phyloP scores from a whole-genome alignment of 2,329 filamentous ascomycete species.

The Ramichloridium luteum region DNA sequence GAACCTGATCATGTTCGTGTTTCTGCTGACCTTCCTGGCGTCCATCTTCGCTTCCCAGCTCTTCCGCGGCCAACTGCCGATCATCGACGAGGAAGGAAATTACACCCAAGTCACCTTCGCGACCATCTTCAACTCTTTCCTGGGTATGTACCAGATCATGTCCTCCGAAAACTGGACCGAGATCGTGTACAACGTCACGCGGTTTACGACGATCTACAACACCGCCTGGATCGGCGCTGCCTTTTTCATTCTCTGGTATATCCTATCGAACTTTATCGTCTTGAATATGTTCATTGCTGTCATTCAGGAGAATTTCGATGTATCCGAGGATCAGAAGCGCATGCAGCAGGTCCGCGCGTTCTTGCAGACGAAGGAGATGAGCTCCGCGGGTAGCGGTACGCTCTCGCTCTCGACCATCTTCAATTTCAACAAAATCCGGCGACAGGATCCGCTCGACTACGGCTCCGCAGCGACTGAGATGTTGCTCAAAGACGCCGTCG shows the following conservation, averaged over 20 bases:
- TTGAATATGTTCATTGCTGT: constrained; percentile 99
- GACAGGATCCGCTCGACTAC: constrained; percentile 78
- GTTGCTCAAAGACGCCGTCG: constrained; percentile 90
- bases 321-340: constrained; percentile 95
- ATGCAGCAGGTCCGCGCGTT: constrained; percentile 94
- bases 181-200: constrained; percentile 72
- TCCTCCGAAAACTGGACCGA: constrained; percentile 94
- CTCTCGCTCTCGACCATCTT: constrained; percentile 57
- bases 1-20: constrained; percentile 92
- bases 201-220: constrained; percentile 49
- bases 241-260: constrained; percentile 92
- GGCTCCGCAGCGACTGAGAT: constrained; percentile 88
- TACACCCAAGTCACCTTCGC: constrained; percentile 64
- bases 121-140: constrained; percentile 87
- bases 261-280: constrained; percentile 86
- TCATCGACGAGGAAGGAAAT: constrained; percentile 45
- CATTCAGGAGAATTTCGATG: constrained; percentile 98
- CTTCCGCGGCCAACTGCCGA: constrained; percentile 73
- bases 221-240: constrained; percentile 89
- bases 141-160: constrained; percentile 94
- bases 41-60: constrained; percentile 89
- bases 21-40: constrained; percentile 85
- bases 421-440: constrained; percentile 49
- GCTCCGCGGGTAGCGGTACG: constrained; percentile 52
- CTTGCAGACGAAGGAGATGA: constrained; percentile 78